Conservation (phyloP, 2,329 filamentous ascomycete genomes). For the Ambrosiella cleistominuta region DNA sequence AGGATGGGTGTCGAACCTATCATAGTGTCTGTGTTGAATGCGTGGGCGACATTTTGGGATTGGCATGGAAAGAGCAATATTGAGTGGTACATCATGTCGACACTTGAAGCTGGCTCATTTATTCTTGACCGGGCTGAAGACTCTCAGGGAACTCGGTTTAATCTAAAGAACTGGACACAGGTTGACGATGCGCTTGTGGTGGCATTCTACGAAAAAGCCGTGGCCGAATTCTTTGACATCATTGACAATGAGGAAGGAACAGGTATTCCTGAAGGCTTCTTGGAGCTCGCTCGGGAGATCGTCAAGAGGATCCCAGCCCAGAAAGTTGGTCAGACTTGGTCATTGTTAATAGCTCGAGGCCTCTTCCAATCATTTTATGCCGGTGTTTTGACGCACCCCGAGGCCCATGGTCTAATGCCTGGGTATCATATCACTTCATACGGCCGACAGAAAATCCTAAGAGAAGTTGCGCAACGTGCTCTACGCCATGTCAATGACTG, state of each 20-base stretch:
- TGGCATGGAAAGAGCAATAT: conserved; percentile 83
- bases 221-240: conserved; percentile 66
- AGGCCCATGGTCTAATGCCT: conserved; percentile 61
- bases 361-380: conserved; percentile 78
- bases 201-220: conserved; percentile 72
- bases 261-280: conserved; percentile 68
- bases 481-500: conserved; percentile 67
- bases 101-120: conserved; percentile 82
- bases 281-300: conserved; percentile 74
- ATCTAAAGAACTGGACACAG: conserved; percentile 54
- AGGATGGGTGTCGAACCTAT: conserved; percentile 65
- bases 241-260: conserved; percentile 71
- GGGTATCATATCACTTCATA: conserved; percentile 88
- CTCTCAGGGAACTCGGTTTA: conserved; percentile 52
- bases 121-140: conserved; percentile 73
- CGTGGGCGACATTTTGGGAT: conserved; percentile 70
- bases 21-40: conserved; percentile 66
- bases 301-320: conserved; percentile 57
- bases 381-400: conserved; percentile 71
- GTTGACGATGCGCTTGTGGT: conserved; percentile 71
- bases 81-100: conserved; percentile 89
- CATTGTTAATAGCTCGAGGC: conserved; percentile 79
- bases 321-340: conserved; percentile 55
- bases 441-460: conserved; percentile 64
- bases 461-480: conserved; percentile 63